Conservation (phyloP, 2,329 filamentous ascomycete genomes). For the Cylindrodendrum hubeiense region DNA sequence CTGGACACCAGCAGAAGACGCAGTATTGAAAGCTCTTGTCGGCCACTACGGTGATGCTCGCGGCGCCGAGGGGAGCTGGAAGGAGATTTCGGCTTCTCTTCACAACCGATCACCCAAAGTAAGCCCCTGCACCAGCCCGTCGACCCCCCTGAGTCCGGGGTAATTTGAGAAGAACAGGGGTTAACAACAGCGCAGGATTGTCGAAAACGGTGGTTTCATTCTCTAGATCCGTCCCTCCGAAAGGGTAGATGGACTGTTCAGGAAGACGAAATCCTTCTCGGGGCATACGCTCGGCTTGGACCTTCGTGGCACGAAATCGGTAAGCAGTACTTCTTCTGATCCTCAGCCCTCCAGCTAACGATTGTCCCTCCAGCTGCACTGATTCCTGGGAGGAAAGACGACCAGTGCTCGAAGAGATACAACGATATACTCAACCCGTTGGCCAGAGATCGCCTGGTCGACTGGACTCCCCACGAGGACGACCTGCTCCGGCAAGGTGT, state of each 20-base stretch:
- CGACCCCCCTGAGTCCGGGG: background rate
- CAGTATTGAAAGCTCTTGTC: constrained; percentile 43
- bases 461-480: constrained; percentile 45
- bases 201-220: constrained; percentile 48
- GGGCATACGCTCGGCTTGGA: constrained; percentile 42
- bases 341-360: background rate
- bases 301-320: constrained; percentile 45
- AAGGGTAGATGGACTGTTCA: constrained; percentile 47
- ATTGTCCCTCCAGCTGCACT: constrained; percentile 27
- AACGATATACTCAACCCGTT: constrained; percentile 45
- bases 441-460: constrained; percentile 40
- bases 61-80: constrained; percentile 45
- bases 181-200: constrained; percentile 38
- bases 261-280: constrained; percentile 45
- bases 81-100: constrained; percentile 42
- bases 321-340: constrained; percentile 13
- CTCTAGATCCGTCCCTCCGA: constrained; percentile 44
- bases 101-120: constrained; percentile 46
- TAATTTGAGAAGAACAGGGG: background rate
- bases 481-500: constrained; percentile 41
- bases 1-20: constrained; percentile 44
- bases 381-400: constrained; percentile 47
- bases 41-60: constrained; percentile 43
- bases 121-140: constrained; percentile 8
- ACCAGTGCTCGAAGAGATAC: constrained; percentile 47